These are phyloP conservation scores for Plasmodium fragile DNA, from an alignment of 169 alveolate genomes.

Conservation along the genomic window DNA sequence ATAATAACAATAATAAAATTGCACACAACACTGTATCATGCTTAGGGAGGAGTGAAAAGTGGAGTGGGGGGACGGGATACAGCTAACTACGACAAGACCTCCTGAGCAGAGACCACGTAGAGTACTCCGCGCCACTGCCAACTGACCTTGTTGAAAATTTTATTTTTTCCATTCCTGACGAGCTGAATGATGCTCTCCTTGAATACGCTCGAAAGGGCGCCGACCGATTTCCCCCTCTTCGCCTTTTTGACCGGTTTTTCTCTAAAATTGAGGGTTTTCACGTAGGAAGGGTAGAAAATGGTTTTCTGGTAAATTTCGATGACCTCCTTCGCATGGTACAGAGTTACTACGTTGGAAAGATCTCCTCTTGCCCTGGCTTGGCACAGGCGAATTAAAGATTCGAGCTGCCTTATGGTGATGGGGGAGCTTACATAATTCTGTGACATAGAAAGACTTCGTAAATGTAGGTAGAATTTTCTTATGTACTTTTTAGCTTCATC, in stretches of 20 bases:
- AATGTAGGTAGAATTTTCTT: slow-evolving; percentile 53
- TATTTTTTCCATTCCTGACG: slow-evolving; percentile 9
- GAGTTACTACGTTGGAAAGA: slow-evolving; percentile 74
- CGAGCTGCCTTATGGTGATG: slow-evolving; percentile 91
- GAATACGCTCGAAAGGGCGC: slow-evolving; percentile 23
- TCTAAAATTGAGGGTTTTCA: slow-evolving; percentile 47
- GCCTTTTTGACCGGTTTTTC: slow-evolving; percentile 2
- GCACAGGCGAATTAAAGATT: slow-evolving; percentile 90
- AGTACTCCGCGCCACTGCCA: not conserved
- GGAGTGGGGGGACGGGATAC: not conserved
- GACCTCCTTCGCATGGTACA: slow-evolving; percentile 82
- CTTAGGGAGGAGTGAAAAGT: not conserved
- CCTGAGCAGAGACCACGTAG: not conserved
- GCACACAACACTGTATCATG: not conserved
- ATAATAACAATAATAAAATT: not conserved
- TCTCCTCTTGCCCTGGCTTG: slow-evolving; percentile 94
- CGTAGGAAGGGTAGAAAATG: slow-evolving; percentile 45
- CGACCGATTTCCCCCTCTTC: slow-evolving; percentile 38
- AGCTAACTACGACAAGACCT: not conserved
- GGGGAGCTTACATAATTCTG: slow-evolving; percentile 79
- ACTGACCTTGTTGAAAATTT: slow-evolving; percentile 56
- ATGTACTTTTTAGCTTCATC: slow-evolving; percentile 54
- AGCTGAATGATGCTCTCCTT: slow-evolving; percentile 42
- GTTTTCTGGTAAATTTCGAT: slow-evolving; percentile 82
- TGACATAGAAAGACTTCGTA: slow-evolving; percentile 35